A percentile compares a stretch with the other conserved stretches of the same genome.
Conservation (phyloP, 129 eudicot species). For the Helianthus annuus region HanXRQr2.0-SUNRISE NC_035434.2:144455497-144455996, state of each 20-base stretch:
- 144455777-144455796: neutral
- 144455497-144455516: too few species aligned
- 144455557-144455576: too few species aligned
- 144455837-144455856: neutral
- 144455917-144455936: conserved; percentile 96
- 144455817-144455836: neutral
- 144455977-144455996: conserved; percentile 85
- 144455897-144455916: conserved; percentile 99
- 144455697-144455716: neutral
- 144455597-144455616: too few species aligned
- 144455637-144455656: neutral
- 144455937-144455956: conserved; percentile 91
- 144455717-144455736: neutral
- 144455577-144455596: too few species aligned
- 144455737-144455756: neutral
- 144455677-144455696: neutral
- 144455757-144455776: neutral
- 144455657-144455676: neutral
- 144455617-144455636: neutral
- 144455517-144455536: too few species aligned
- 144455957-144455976: conserved; percentile 99
- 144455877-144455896: conserved; percentile 91
- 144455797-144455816: neutral
- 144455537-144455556: too few species aligned
- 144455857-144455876: conserved; percentile 41